Percentiles rank a stretch among this genome's conserved stretches.
Conservation (phyloP, 176 grass and related monocot genomes). For the Eragrostis curvula region DNA sequence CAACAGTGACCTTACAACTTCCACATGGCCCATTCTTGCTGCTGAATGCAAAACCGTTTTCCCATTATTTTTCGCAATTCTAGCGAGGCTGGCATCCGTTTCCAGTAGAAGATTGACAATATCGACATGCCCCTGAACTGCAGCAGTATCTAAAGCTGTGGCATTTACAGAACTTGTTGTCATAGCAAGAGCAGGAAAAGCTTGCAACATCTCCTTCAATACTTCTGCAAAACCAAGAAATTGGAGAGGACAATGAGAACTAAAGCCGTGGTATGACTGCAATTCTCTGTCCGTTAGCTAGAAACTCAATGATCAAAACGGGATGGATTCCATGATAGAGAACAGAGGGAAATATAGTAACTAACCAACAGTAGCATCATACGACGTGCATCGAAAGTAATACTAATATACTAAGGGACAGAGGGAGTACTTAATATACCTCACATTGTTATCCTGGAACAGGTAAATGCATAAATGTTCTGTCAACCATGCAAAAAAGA, state of each 20-base stretch:
- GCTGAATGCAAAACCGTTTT: conserved; percentile 90
- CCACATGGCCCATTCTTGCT: conserved; percentile 86
- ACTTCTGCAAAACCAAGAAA: conserved; percentile 65
- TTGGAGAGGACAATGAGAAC: conserved; percentile 18
- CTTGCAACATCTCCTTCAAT: conserved; percentile 76
- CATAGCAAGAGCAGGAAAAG: conserved; percentile 81
- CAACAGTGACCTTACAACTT: conserved; percentile 76
- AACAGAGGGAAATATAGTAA: conserved; percentile 20
- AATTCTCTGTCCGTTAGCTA: not conserved
- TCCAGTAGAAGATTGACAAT: conserved; percentile 91
- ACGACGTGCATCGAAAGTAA: not conserved
- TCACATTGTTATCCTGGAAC: not conserved
- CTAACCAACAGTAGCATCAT: conserved; percentile 49
- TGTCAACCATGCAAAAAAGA: not conserved
- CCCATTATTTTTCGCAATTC: conserved; percentile 84
- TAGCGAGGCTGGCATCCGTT: conserved; percentile 82
- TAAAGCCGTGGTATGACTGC: not conserved
- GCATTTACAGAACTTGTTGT: conserved; percentile 89
- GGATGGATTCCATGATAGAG: conserved; percentile 38
- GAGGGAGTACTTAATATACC: not conserved
- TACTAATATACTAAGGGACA: too few relatives aligned
- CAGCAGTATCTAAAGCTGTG: conserved; percentile 88
- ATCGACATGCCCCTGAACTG: conserved; percentile 67
- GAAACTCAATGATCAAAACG: too few relatives aligned
- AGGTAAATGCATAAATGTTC: not conserved